Evolutionary conservation across 495 filamentous ascomycete species (phyloP).

Genomic region (Amniculicola lignicola): DNA sequence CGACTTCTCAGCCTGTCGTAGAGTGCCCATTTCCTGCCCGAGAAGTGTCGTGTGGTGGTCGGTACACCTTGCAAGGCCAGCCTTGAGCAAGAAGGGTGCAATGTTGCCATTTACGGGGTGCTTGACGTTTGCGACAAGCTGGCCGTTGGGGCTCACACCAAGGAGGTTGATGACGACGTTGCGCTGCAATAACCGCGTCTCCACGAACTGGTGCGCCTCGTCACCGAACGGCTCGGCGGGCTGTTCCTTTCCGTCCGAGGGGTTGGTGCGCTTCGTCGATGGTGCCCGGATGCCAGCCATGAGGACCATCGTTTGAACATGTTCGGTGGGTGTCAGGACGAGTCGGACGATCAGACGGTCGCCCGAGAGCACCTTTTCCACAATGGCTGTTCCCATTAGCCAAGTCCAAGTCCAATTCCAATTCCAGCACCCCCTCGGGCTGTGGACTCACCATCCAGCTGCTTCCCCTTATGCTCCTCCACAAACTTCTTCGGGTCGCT

Average conservation of each 20-base stretch:
- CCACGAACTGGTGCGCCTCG: slow-evolving; percentile 81
- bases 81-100: slow-evolving; percentile 78
- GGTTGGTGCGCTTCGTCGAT: slow-evolving; percentile 73
- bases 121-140: slow-evolving; percentile 73
- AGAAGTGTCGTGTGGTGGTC: slow-evolving; percentile 92
- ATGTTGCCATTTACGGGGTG: slow-evolving; percentile 85
- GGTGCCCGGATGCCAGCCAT: slow-evolving; percentile 87
- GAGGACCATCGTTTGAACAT: slow-evolving; percentile 80
- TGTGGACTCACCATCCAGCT: slow-evolving; percentile 56
- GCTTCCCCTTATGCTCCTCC: slow-evolving; percentile 71
- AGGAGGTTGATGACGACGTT: slow-evolving; percentile 75
- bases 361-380: slow-evolving; percentile 87
- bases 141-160: slow-evolving; percentile 80
- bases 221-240: slow-evolving; percentile 84
- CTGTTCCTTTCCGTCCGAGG: slow-evolving; percentile 70
- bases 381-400: slow-evolving; percentile 46
- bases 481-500: slow-evolving; percentile 68
- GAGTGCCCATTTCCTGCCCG: slow-evolving; percentile 75
- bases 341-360: slow-evolving; percentile 87
- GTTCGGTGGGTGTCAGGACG: slow-evolving; percentile 68
- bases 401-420: neutral
- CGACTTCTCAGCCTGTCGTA: slow-evolving; percentile 82
- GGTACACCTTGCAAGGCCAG: slow-evolving; percentile 84
- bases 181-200: slow-evolving; percentile 78
- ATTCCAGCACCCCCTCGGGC: neutral